Evolutionary conservation across 1,139 yeast species (phyloP).

Genomic region (Geotrichum fermentans): DNA sequence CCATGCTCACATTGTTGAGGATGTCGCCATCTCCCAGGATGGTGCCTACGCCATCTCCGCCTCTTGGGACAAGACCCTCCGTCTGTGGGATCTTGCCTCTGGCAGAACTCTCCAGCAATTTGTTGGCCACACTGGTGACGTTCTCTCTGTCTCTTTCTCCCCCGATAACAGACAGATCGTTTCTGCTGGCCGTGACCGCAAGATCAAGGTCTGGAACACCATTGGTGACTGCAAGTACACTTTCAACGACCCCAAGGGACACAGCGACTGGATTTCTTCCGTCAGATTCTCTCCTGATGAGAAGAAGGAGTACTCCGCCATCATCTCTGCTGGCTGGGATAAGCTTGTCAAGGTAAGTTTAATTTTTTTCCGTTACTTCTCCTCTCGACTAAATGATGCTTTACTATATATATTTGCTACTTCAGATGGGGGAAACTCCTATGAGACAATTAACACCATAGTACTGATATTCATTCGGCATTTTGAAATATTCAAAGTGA

Average conservation of each 20-base stretch:
- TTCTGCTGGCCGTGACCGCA: conserved; percentile 98
- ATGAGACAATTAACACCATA: conserved; percentile 96
- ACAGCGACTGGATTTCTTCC: conserved; percentile 98
- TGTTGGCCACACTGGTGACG: conserved; percentile 98
- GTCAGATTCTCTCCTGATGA: conserved; percentile 90
- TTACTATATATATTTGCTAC: conserved; percentile 88
- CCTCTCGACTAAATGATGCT: conserved; percentile 27
- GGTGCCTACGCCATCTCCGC: conserved; percentile 98
- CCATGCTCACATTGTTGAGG: conserved; percentile 98
- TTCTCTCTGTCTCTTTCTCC: conserved; percentile 93
- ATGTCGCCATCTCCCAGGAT: conserved; percentile 96
- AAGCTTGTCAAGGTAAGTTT: conserved; percentile 72
- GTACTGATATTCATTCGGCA: conserved; percentile 55
- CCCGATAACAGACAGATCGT: conserved; percentile 97
- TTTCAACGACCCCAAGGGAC: conserved; percentile 63
- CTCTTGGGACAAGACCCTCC: conserved; percentile 98
- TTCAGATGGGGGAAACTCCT: conserved; percentile 81
- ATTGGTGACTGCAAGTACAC: conserved; percentile 97
- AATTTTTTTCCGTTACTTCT: conserved; percentile 2
- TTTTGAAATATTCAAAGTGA: not conserved
- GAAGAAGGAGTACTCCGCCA: conserved; percentile 52
- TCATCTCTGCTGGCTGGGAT: conserved; percentile 99
- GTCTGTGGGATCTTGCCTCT: conserved; percentile 95
- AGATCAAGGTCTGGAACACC: conserved; percentile 99
- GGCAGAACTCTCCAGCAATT: conserved; percentile 95